Conservation (phyloP, 495 filamentous ascomycete species). For the Hypoxylon cercidicola region DNA sequence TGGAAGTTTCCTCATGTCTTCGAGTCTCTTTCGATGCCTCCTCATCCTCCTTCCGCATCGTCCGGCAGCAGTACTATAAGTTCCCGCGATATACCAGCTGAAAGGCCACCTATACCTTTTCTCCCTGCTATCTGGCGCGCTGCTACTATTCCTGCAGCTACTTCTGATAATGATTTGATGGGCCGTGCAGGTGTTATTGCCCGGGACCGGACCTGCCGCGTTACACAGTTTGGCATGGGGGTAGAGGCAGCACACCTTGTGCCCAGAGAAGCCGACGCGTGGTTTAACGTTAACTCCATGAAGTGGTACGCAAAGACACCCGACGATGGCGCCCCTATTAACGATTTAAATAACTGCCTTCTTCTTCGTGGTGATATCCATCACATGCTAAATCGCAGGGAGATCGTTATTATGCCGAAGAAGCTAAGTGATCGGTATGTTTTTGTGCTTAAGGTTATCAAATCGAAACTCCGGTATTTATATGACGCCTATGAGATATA, state of each 20-base stretch:
- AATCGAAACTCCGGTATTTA: neutral
- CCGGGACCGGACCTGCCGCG: constrained; percentile 9
- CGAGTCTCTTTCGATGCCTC: too few species aligned
- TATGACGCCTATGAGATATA: neutral
- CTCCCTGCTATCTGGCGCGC: constrained; percentile 3
- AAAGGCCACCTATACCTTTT: too few species aligned
- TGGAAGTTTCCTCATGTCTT: constrained; percentile 21
- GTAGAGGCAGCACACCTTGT: constrained; percentile 6
- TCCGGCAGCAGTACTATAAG: too few species aligned
- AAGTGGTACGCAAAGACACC: neutral
- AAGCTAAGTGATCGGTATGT: neutral
- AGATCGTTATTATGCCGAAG: constrained; percentile 12
- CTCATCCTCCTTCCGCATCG: too few species aligned
- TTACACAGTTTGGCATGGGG: neutral
- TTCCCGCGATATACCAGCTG: too few species aligned
- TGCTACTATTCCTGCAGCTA: neutral
- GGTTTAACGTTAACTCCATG: constrained; percentile 10
- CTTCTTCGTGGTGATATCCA: constrained; percentile 9
- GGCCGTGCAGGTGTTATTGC: neutral
- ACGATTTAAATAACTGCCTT: neutral
- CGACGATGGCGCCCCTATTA: neutral
- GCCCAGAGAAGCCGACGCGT: neutral
- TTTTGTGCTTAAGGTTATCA: neutral
- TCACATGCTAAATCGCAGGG: neutral
- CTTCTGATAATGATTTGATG: neutral